Conservation (phyloP, 257 asterid genomes). For the Leonotis leonurus region DNA sequence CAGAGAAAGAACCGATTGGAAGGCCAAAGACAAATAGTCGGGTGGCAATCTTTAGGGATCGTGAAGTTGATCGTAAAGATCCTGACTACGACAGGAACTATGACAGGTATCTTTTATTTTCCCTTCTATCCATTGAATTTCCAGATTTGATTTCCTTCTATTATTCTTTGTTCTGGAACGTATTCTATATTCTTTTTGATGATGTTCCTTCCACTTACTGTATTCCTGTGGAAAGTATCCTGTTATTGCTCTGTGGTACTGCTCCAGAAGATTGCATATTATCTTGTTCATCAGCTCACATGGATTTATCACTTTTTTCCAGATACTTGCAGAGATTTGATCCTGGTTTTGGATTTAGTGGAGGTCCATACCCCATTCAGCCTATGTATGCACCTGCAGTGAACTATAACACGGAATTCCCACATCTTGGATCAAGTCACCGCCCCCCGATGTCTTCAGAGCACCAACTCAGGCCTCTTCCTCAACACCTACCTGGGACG, state of each 20-base stretch:
- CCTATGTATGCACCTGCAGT: conserved; percentile 95
- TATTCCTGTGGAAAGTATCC: neutral
- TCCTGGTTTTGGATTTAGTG: conserved; percentile 91
- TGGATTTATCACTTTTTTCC: conserved; percentile 11
- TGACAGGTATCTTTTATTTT: conserved; percentile 50
- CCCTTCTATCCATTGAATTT: neutral
- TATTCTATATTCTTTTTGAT: neutral
- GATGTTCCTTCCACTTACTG: neutral
- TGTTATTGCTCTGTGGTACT: neutral
- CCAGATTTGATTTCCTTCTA: neutral
- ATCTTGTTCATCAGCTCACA: neutral
- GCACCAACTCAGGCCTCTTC: conserved; percentile 69
- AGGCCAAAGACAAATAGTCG: conserved; percentile 55
- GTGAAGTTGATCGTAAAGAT: conserved; percentile 87
- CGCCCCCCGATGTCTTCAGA: conserved; percentile 62
- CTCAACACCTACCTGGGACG: conserved; percentile 66
- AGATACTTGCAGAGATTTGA: conserved; percentile 98
- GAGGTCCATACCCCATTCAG: conserved; percentile 76
- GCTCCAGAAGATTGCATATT: neutral
- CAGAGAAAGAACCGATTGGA: conserved; percentile 70
- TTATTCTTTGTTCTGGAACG: neutral
- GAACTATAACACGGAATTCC: conserved; percentile 89
- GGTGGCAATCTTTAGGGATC: conserved; percentile 96
- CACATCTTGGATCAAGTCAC: conserved; percentile 80
- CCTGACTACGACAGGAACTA: conserved; percentile 94